Base-by-base conservation (phyloP, 345 rosid genomes). In the Adansonia digitata region DNA sequence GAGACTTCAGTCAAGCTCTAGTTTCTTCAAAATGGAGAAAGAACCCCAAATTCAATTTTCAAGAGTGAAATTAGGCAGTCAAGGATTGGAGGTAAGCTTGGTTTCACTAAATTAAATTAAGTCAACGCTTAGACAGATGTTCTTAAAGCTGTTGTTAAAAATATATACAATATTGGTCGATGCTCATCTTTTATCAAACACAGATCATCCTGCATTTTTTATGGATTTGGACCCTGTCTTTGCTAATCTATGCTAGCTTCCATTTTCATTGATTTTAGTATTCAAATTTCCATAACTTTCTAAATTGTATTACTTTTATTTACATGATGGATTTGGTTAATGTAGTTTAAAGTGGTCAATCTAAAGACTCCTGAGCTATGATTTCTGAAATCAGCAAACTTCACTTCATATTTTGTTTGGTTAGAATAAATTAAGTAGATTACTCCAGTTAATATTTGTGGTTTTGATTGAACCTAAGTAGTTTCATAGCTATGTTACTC, bases 11-110 rank as follows among this genome's bases (percentile, higher is more conserved):
- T 24, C 22, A 53, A 49, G 48, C 1, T 68, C 7, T 45, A 26
- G 29, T 68, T 68, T 15, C 72, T 55, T 24, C 7, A 61, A 60
- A 60, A 79, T 79, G 85, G 82, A 78, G 64, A 52, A 71, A 46
- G 60, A 65, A 1, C 46, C 70, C 49, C 59, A 73, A 42, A 13
- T 55, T 37, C 63, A n/a, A n/a, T 7, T 39, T 35, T 45, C 74
- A 24, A 55, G 49, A 13, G 74, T 71, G 62, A 71, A 71, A 17
- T 18, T 69, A 46, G 73, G 73, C 43, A 69, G 40, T 49, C 59
- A 48, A 29, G 73, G 73, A 37, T 20, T 71, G 74, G 65, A 71
- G 74, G 74, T 55, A 75, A 57, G 39, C 26, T 55, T 40, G 35
- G n/a, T 18, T 10, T 55, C 60, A 20, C 24, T 6, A 9, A 20